Percentiles rank a stretch among this genome's conserved stretches.
phyloP scores from a whole-genome alignment of 2,329 filamentous ascomycete genomes.

The Paraconiothyrium sp. region DNA sequence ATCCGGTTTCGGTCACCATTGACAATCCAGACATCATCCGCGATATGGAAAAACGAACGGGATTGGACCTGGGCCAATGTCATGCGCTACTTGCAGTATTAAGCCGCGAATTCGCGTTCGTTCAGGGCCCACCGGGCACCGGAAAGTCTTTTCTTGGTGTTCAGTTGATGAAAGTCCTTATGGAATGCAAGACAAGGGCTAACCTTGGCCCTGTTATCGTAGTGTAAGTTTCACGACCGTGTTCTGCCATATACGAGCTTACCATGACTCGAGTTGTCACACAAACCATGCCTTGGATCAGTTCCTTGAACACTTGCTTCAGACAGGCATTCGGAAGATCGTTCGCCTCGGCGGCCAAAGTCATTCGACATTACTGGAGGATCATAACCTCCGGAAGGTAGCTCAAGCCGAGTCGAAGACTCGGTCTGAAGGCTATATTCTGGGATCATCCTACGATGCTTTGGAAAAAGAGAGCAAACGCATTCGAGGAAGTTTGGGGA shows the following conservation, averaged over 20 bases:
- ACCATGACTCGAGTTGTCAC: constrained; percentile 47
- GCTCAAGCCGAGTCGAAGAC: constrained; percentile 30
- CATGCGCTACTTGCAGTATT: constrained; percentile 64
- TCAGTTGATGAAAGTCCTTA: constrained; percentile 65
- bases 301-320: constrained; percentile 68
- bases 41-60: constrained; percentile 23
- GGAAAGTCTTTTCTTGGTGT: constrained; percentile 72
- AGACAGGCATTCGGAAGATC: constrained; percentile 59
- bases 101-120: constrained; percentile 64
- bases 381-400: constrained; percentile 59
- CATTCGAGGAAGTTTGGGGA: neutral
- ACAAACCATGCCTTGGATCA: constrained; percentile 66
- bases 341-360: constrained; percentile 70
- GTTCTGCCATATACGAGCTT: neutral
- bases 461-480: constrained; percentile 21
- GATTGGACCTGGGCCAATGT: constrained; percentile 62
- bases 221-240: constrained; percentile 30
- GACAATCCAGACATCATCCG: constrained; percentile 28
- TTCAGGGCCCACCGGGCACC: constrained; percentile 76
- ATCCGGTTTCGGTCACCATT: constrained; percentile 17
- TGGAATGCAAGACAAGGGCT: constrained; percentile 53
- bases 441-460: constrained; percentile 23
- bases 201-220: constrained; percentile 58
- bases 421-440: constrained; percentile 25
- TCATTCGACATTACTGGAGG: constrained; percentile 62